Evolutionary conservation across 805 yeast genomes (phyloP).

Genomic region (Pichia scutulata): DNA sequence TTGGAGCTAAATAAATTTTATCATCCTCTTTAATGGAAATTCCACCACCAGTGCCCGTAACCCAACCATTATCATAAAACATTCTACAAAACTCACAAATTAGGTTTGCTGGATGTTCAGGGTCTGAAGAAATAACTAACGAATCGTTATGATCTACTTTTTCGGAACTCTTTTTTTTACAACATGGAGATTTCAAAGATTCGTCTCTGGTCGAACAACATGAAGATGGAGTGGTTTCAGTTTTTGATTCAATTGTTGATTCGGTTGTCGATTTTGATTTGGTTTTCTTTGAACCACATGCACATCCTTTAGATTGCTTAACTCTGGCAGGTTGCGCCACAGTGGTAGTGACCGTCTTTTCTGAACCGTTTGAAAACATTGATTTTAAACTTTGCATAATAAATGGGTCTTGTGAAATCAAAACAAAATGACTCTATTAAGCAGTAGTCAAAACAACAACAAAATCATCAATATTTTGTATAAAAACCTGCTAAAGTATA

Average conservation of each 20-base stretch:
- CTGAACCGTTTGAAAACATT: neutral
- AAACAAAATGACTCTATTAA: too few relatives aligned
- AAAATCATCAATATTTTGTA: too few relatives aligned
- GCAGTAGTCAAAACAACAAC: too few relatives aligned
- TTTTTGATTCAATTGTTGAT: neutral
- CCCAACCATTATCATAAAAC: conserved; percentile 82
- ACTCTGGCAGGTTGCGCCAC: neutral
- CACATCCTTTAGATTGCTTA: neutral
- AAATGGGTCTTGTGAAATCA: neutral
- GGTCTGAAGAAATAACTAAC: conserved; percentile 14
- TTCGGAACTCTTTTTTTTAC: neutral
- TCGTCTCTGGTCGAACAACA: neutral
- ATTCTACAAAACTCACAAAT: conserved; percentile 74
- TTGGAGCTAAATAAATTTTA: conserved; percentile 73
- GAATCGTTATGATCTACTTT: neutral
- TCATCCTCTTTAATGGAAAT: conserved; percentile 62
- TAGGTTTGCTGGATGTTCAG: conserved; percentile 68
- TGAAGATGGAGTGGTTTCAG: neutral
- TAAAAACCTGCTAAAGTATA: too few relatives aligned
- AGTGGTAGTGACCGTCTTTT: neutral
- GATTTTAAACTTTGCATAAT: neutral
- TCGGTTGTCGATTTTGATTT: neutral
- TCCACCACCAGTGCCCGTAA: conserved; percentile 95
- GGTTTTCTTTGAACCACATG: neutral
- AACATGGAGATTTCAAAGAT: neutral